phyloP scores from a whole-genome alignment of 768 basidiomycete species.

The Psilocybe subaeruginosa region DNA sequence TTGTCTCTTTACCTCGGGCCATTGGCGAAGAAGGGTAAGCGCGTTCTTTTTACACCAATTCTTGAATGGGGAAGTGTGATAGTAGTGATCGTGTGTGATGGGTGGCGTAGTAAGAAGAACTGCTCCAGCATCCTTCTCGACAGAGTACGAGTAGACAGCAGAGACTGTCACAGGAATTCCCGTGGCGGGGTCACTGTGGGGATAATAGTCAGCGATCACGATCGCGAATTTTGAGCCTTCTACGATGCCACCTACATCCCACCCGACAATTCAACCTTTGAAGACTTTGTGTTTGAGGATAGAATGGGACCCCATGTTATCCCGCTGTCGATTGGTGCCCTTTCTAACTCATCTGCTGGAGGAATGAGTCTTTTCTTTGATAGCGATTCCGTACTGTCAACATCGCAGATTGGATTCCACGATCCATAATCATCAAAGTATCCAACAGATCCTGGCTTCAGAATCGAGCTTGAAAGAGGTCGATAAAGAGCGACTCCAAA shows the following conservation, averaged over 20 bases:
- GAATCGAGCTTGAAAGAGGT: slow-evolving; percentile 13
- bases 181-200: slow-evolving; percentile 16
- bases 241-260: slow-evolving; percentile 22
- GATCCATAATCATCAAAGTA: slow-evolving; percentile 25
- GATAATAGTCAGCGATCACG: slow-evolving; percentile 6
- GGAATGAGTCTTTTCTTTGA: slow-evolving; percentile 15
- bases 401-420: slow-evolving; percentile 26
- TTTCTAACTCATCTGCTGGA: slow-evolving; percentile 17
- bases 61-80: slow-evolving; percentile 22
- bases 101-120: slow-evolving; percentile 23
- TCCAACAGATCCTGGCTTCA: slow-evolving; percentile 23
- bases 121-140: slow-evolving; percentile 20
- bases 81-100: slow-evolving; percentile 25
- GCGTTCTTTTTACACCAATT: slow-evolving; percentile 26
- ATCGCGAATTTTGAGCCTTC: neutral
- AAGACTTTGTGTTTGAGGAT: slow-evolving; percentile 16
- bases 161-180: slow-evolving; percentile 24
- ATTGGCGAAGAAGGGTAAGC: slow-evolving; percentile 13
- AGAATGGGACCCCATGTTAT: slow-evolving; percentile 27
- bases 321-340: slow-evolving; percentile 21
- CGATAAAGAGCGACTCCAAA: slow-evolving; percentile 26
- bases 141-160: slow-evolving; percentile 23
- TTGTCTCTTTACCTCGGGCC: slow-evolving; percentile 23
- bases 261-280: slow-evolving; percentile 19
- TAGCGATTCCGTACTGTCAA: slow-evolving; percentile 15